Evolutionary conservation across 2,329 filamentous ascomycete genomes (phyloP).

Genomic region (Hymenoscyphus linearis): DNA sequence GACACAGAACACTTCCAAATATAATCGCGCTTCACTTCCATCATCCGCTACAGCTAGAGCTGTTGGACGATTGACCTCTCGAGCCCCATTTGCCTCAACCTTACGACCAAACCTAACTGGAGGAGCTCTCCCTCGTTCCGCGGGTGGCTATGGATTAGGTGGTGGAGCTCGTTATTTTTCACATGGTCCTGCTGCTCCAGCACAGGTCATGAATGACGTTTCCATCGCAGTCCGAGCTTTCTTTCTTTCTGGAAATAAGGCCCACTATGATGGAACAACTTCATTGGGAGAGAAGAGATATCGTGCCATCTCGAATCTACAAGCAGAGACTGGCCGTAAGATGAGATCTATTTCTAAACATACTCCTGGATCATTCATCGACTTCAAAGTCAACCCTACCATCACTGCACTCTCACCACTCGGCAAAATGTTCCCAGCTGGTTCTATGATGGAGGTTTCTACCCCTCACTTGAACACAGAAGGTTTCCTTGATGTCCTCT

Average conservation of each 20-base stretch:
- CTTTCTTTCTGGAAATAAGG: constrained; percentile 83
- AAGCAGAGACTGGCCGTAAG: constrained; percentile 66
- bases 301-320: constrained; percentile 67
- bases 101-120: constrained; percentile 90
- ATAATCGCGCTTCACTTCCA: constrained; percentile 47
- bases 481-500: constrained; percentile 78
- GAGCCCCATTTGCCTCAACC: constrained; percentile 81
- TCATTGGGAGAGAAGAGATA: constrained; percentile 72
- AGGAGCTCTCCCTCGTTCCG: constrained; percentile 75
- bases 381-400: constrained; percentile 83
- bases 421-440: constrained; percentile 47
- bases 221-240: constrained; percentile 89
- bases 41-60: constrained; percentile 50
- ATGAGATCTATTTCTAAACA: constrained; percentile 53
- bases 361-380: constrained; percentile 73
- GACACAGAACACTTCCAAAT: constrained; percentile 34
- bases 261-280: constrained; percentile 76
- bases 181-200: constrained; percentile 76
- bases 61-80: constrained; percentile 60
- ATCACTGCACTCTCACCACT: constrained; percentile 81
- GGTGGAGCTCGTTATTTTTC: constrained; percentile 77
- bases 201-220: constrained; percentile 93
- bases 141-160: constrained; percentile 81
- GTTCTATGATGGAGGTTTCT: constrained; percentile 36
- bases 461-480: constrained; percentile 69